Evolutionary conservation across 2,329 filamentous ascomycete genomes (phyloP).

Genomic region (Sporothrix mexicana): DNA sequence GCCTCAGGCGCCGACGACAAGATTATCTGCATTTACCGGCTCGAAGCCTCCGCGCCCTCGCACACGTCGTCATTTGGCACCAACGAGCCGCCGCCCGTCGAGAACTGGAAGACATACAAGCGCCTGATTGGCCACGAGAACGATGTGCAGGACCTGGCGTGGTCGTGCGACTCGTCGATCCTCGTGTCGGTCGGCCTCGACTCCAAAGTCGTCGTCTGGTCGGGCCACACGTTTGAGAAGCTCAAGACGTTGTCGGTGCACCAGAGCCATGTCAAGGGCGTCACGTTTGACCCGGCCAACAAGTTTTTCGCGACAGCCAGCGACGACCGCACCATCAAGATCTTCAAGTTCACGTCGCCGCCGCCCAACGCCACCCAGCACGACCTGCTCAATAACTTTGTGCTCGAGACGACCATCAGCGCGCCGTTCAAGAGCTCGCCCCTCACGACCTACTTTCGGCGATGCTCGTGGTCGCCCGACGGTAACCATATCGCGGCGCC

Average conservation of each 20-base stretch:
- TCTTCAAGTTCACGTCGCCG: slow-evolving; percentile 92
- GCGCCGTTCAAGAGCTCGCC: slow-evolving; percentile 89
- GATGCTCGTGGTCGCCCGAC: slow-evolving; percentile 97
- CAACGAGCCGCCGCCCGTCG: slow-evolving; percentile 88
- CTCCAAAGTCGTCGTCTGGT: slow-evolving; percentile 98
- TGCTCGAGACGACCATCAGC: slow-evolving; percentile 88
- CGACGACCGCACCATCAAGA: slow-evolving; percentile 94
- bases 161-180: slow-evolving; percentile 95
- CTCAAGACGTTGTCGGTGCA: slow-evolving; percentile 92
- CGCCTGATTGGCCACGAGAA: slow-evolving; percentile 96
- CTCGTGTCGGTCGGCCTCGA: slow-evolving; percentile 95
- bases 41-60: slow-evolving; percentile 80
- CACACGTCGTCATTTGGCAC: slow-evolving; percentile 82
- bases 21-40: slow-evolving; percentile 95
- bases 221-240: slow-evolving; percentile 96
- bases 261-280: slow-evolving; percentile 97
- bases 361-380: slow-evolving; percentile 89
- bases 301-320: slow-evolving; percentile 99
- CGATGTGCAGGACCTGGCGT: slow-evolving; percentile 96
- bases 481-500: slow-evolving; percentile 96
- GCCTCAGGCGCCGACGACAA: slow-evolving; percentile 98
- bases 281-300: slow-evolving; percentile 97
- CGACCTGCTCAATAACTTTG: slow-evolving; percentile 96
- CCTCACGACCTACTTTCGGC: slow-evolving; percentile 92
- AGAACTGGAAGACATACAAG: slow-evolving; percentile 97